Conservation (phyloP, 2,329 filamentous ascomycete species). For the Diplodia sapinea region DNA sequence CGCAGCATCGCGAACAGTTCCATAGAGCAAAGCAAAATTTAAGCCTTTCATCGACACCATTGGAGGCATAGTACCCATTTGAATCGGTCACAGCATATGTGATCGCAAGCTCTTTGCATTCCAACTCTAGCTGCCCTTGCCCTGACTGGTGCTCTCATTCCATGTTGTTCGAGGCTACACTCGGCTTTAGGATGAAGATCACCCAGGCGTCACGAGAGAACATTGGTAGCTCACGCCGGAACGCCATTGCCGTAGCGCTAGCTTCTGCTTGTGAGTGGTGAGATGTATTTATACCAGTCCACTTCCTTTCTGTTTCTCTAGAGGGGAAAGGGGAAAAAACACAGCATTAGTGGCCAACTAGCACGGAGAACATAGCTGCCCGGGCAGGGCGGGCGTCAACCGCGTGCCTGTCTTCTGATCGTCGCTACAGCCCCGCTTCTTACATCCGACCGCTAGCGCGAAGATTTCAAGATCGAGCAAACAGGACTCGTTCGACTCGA, state of each 20-base stretch:
- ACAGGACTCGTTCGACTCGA: no score
- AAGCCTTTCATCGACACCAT: neutral
- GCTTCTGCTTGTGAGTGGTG: neutral
- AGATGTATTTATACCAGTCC: neutral
- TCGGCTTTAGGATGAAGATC: neutral
- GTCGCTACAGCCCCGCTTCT: no score
- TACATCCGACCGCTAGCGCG: no score
- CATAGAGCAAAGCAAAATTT: no score
- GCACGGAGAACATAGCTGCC: neutral
- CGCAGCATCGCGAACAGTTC: no score
- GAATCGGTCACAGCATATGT: neutral
- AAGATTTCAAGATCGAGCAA: no score
- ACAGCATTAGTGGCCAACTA: neutral
- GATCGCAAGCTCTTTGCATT: neutral
- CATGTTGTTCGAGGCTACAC: neutral
- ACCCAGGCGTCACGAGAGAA: neutral
- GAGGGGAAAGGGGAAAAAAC: no score
- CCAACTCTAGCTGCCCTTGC: neutral
- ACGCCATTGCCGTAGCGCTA: neutral
- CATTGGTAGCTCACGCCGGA: neutral
- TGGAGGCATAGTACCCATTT: neutral
- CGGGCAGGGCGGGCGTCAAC: neutral
- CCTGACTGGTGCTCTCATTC: neutral
- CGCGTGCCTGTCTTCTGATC: no score
- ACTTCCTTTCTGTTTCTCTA: no score